phyloP scores from a whole-genome alignment of 2,329 filamentous ascomycete genomes.

The Phialocephala sp. region DNA sequence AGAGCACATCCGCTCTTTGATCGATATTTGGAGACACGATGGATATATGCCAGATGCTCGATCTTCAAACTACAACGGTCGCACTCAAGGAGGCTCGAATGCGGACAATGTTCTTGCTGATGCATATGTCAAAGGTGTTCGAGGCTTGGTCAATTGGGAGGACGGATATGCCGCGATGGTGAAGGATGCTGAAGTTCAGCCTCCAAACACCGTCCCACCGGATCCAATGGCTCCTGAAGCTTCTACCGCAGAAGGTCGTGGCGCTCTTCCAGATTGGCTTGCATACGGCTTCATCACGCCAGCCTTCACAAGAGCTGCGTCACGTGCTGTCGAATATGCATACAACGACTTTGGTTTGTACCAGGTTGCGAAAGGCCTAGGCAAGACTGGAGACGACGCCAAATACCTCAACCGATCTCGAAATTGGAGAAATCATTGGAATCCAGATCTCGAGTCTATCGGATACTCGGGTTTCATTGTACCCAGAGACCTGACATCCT shows the following conservation, averaged over 20 bases:
- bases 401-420: conserved; percentile 67
- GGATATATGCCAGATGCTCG: conserved; percentile 70
- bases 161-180: conserved; percentile 65
- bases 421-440: conserved; percentile 76
- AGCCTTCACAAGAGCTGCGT: conserved; percentile 64
- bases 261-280: conserved; percentile 73
- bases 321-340: conserved; percentile 69
- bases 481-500: conserved; percentile 57
- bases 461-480: conserved; percentile 71
- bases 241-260: conserved; percentile 70
- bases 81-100: conserved; percentile 72
- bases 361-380: conserved; percentile 61
- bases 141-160: conserved; percentile 66
- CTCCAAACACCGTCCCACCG: conserved; percentile 63
- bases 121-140: conserved; percentile 71
- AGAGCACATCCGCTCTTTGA: conserved; percentile 68
- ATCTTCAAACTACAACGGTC: conserved; percentile 72
- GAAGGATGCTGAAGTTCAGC: conserved; percentile 68
- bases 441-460: conserved; percentile 59
- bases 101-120: conserved; percentile 75
- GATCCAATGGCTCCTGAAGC: conserved; percentile 58
- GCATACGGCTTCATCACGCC: conserved; percentile 69
- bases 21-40: conserved; percentile 71
- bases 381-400: conserved; percentile 53
- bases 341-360: conserved; percentile 71